A percentile compares a stretch with the other conserved stretches of the same genome.
Evolutionary conservation across 148 eudicot genomes (phyloP).

Genomic region (Rhododendron ovatum): DNA sequence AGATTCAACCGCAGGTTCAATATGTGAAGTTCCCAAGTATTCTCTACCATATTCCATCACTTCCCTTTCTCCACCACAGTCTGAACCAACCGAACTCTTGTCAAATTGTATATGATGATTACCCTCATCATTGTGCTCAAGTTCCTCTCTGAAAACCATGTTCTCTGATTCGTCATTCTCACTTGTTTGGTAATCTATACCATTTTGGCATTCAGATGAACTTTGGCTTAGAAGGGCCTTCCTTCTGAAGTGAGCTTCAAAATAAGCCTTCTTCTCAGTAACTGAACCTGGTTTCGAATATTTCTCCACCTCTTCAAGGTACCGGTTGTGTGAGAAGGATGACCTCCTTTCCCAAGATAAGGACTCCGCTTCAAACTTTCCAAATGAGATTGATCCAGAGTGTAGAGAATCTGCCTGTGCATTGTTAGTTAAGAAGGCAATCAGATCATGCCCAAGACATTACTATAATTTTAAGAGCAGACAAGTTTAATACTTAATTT

Average conservation of each 20-base stretch:
- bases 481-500: neutral
- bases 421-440: neutral
- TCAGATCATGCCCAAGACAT: neutral
- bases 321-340: slow-evolving; percentile 69
- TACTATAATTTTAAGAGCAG: neutral
- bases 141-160: slow-evolving; percentile 17
- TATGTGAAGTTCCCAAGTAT: slow-evolving; percentile 13
- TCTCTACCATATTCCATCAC: slow-evolving; percentile 19
- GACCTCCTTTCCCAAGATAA: slow-evolving; percentile 82
- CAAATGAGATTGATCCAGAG: slow-evolving; percentile 77
- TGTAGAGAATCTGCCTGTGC: slow-evolving; percentile 55
- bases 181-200: slow-evolving; percentile 23
- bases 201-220: slow-evolving; percentile 40
- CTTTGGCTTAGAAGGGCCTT: slow-evolving; percentile 45
- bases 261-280: slow-evolving; percentile 66
- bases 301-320: slow-evolving; percentile 78
- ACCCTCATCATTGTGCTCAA: slow-evolving; percentile 17
- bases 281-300: slow-evolving; percentile 74
- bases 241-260: slow-evolving; percentile 70
- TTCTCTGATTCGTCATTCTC: slow-evolving; percentile 30
- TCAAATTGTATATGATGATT: slow-evolving; percentile 17
- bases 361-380: slow-evolving; percentile 64
- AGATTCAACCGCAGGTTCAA: slow-evolving; percentile 24
- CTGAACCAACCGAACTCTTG: slow-evolving; percentile 25
- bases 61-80: slow-evolving; percentile 19